A percentile compares a stretch with the other conserved stretches of the same genome.
These are phyloP conservation scores for Taxillus chinensis DNA, from an alignment of 164 flowering plant genomes.

Conservation along the genomic window DNA sequence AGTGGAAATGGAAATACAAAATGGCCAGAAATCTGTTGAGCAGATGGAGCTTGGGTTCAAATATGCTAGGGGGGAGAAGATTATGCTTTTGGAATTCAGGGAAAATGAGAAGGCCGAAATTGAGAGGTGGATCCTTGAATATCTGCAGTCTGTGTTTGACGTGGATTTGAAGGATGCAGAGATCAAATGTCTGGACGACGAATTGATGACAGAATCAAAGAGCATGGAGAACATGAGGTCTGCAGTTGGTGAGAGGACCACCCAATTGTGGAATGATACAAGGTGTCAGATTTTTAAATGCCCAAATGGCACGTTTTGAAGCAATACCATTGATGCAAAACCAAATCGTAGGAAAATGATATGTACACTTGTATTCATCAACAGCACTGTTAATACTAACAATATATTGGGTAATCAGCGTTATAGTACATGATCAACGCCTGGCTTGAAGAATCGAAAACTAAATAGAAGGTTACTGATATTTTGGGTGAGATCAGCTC, in stretches of 20 bases:
- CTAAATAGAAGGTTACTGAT: no score
- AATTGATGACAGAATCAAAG: slow-evolving; percentile 18
- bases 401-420: no score
- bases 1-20: slow-evolving; percentile 18
- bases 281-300: slow-evolving; percentile 24
- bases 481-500: no score
- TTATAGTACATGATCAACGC: no score
- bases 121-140: slow-evolving; percentile 42
- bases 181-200: slow-evolving; percentile 38
- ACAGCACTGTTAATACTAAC: no score
- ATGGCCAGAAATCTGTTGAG: slow-evolving; percentile 16
- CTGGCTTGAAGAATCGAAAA: no score
- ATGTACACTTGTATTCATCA: no score
- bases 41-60: slow-evolving; percentile 37
- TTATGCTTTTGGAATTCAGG: slow-evolving; percentile 32
- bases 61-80: slow-evolving; percentile 33
- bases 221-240: slow-evolving; percentile 27
- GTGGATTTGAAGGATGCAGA: slow-evolving; percentile 43
- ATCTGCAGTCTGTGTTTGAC: slow-evolving; percentile 40
- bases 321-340: slow-evolving; percentile 27
- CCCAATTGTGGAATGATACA: slow-evolving; percentile 21
- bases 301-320: slow-evolving; percentile 25
- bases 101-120: slow-evolving; percentile 37
- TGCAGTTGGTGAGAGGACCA: slow-evolving; percentile 19
- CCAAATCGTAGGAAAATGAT: not conserved